These are phyloP conservation scores for Moniliophthora roreri DNA, from an alignment of 1,284 basidiomycete species.

Conservation along the genomic window DNA sequence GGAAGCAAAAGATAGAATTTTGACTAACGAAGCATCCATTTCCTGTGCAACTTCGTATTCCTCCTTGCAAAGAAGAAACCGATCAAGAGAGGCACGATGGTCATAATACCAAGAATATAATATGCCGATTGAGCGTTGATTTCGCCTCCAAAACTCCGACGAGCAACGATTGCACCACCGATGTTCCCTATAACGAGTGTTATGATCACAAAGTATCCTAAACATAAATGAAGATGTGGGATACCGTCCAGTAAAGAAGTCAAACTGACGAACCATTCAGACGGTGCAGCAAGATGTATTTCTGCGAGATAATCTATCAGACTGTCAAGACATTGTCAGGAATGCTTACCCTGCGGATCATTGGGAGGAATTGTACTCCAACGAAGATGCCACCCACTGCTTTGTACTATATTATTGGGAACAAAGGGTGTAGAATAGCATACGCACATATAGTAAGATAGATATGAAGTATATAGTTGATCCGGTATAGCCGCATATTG, in stretches of 20 bases:
- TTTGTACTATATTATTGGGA: not conserved
- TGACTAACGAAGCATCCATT: conserved; percentile 29
- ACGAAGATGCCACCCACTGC: conserved; percentile 24
- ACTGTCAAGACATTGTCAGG: conserved; percentile 16
- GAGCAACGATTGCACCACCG: conserved; percentile 22
- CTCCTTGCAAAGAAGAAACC: conserved; percentile 22
- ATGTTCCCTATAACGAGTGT: conserved; percentile 22
- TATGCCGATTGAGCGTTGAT: conserved; percentile 25
- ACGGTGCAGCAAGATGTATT: conserved; percentile 13
- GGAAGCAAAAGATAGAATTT: not conserved
- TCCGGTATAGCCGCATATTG: not conserved
- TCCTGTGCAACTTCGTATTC: conserved; percentile 24
- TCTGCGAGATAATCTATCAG: conserved; percentile 11
- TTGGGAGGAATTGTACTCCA: conserved; percentile 25
- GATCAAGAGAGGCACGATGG: conserved; percentile 17
- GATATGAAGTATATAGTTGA: not conserved
- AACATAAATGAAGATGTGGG: not conserved
- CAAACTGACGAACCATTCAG: not conserved
- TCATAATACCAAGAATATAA: conserved; percentile 22
- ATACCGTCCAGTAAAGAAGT: not conserved
- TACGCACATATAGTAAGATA: not conserved
- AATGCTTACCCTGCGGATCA: conserved; percentile 23
- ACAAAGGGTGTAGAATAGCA: not conserved
- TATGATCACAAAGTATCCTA: conserved; percentile 14
- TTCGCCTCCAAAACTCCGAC: conserved; percentile 25